phyloP scores from a whole-genome alignment of 23 red algal species.

The Gracilaria gracilis region DNA sequence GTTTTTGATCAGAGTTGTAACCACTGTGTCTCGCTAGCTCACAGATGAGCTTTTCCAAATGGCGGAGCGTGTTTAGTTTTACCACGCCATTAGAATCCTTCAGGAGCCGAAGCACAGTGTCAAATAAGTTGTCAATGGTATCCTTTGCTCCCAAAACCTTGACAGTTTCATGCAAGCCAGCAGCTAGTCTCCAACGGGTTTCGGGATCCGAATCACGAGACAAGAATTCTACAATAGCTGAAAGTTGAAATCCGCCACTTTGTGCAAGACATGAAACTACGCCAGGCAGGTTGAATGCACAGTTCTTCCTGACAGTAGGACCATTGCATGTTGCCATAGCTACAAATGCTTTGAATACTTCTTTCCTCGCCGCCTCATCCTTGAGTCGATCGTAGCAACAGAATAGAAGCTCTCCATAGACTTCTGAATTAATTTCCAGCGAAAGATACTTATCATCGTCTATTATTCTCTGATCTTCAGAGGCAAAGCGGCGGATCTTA shows the following conservation, averaged over 20 bases:
- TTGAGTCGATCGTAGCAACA: conserved; percentile 23
- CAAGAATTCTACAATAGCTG: conserved; percentile 67
- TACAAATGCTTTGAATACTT: conserved; percentile 57
- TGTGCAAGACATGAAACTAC: conserved; percentile 30
- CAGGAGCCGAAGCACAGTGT: conserved; percentile 50
- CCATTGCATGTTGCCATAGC: conserved; percentile 80
- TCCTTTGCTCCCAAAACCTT: conserved; percentile 30
- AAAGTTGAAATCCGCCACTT: conserved; percentile 22
- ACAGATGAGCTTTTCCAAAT: conserved; percentile 46
- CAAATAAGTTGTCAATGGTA: conserved; percentile 52
- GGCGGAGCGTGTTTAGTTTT: conserved; percentile 49
- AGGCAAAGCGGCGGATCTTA: conserved; percentile 41
- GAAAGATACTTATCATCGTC: conserved; percentile 77
- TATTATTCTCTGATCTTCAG: conserved; percentile 65
- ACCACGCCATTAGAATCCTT: conserved; percentile 62
- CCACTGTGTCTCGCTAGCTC: conserved; percentile 32
- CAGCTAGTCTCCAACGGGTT: conserved; percentile 77
- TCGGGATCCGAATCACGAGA: conserved; percentile 69
- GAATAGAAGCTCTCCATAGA: conserved; percentile 71
- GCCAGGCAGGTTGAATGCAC: conserved; percentile 66
- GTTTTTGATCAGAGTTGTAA: conserved; percentile 30
- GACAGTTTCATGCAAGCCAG: conserved; percentile 61
- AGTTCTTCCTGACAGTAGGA: conserved; percentile 70
- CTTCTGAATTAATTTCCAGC: conserved; percentile 79
- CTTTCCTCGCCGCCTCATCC: conserved; percentile 40